phyloP scores from a whole-genome alignment of 257 asterid species.

The Mentha longifolia region DNA sequence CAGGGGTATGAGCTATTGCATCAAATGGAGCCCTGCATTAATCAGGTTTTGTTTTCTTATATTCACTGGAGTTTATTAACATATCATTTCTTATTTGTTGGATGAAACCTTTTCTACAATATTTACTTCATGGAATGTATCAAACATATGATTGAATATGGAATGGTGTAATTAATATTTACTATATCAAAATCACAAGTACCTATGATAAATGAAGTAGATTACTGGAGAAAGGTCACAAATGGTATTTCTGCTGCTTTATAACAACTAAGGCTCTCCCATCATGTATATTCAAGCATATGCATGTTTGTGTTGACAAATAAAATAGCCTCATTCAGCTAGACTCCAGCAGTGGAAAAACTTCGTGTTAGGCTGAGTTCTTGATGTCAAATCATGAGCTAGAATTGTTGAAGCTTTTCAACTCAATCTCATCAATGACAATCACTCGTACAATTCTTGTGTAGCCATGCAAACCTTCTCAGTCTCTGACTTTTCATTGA shows the following conservation, averaged over 20 bases:
- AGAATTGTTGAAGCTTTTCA: too few relatives aligned
- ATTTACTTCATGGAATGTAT: conserved; percentile 9
- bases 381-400: too few relatives aligned
- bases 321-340: too few relatives aligned
- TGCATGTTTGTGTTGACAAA: too few relatives aligned
- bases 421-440: too few relatives aligned
- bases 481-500: too few relatives aligned
- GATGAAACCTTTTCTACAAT: not conserved
- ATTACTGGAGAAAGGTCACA: not conserved
- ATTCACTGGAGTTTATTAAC: not conserved
- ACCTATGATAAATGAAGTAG: not conserved
- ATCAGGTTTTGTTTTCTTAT: conserved; percentile 59
- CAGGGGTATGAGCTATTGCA: conserved; percentile 93
- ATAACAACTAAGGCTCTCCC: not conserved
- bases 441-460: too few relatives aligned
- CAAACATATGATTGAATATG: not conserved
- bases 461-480: too few relatives aligned
- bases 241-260: not conserved
- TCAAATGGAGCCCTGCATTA: conserved; percentile 94
- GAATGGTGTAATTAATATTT: too few relatives aligned
- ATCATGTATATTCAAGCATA: not conserved
- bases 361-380: too few relatives aligned
- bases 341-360: too few relatives aligned
- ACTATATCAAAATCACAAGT: not conserved
- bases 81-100: conserved; percentile 11